These are phyloP conservation scores for Pleurotus tuoliensis DNA, from an alignment of 768 basidiomycete species.

Conservation along the genomic window DNA sequence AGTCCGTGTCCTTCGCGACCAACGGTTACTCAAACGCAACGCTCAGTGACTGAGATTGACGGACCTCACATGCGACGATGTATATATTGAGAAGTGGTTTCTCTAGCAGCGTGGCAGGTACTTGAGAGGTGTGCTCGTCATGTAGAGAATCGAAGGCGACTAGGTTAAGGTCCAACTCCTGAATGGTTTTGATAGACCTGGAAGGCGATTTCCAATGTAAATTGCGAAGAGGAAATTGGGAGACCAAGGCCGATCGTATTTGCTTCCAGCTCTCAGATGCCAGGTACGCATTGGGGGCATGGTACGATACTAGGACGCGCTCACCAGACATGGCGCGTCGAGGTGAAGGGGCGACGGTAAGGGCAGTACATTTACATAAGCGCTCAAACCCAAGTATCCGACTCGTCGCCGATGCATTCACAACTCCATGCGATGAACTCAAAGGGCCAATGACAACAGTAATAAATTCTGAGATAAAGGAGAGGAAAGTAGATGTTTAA, in stretches of 20 bases:
- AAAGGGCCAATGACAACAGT: too few relatives aligned
- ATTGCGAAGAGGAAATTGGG: conserved; percentile 80
- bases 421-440: too few relatives aligned
- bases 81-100: conserved; percentile 85
- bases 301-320: conserved; percentile 64
- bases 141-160: conserved; percentile 62
- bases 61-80: conserved; percentile 85
- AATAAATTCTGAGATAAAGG: too few relatives aligned
- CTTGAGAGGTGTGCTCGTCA: conserved; percentile 73
- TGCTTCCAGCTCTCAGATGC: conserved; percentile 74
- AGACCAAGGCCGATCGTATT: conserved; percentile 56
- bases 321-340: conserved; percentile 22
- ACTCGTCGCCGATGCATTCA: too few relatives aligned
- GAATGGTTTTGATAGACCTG: conserved; percentile 78
- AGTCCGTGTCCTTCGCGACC: conserved; percentile 45
- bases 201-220: conserved; percentile 88
- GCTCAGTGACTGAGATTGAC: conserved; percentile 10
- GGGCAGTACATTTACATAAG: too few relatives aligned
- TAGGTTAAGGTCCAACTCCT: conserved; percentile 78
- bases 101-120: conserved; percentile 76
- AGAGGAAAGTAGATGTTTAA: too few relatives aligned
- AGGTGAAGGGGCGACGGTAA: too few relatives aligned
- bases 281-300: conserved; percentile 58
- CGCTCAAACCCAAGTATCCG: too few relatives aligned
- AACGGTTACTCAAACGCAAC: conserved; percentile 3